Evolutionary conservation across 805 yeast genomes (phyloP), one percentile per base, ranked within the genome.

Genomic region (Saccharomycopsis malanga): DNA sequence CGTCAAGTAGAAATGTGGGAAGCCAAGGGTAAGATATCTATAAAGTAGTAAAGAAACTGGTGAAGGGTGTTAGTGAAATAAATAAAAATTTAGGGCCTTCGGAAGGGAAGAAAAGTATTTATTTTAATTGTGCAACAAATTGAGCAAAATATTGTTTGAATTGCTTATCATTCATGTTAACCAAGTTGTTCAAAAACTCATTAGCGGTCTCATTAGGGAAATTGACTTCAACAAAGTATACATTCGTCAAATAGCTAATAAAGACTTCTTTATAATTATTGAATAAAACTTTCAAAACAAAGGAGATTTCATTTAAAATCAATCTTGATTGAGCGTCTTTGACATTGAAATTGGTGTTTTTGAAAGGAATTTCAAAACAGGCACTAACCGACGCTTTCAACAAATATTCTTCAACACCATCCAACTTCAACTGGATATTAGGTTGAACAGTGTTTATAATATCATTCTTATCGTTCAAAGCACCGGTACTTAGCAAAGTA

Each of bases 251-350:
- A 59, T 78, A 84, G 46, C 64, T 67, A 20, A 76, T 64, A 56
- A 82, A 67, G 21, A 64, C 68, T 25, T 62, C 67, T 10, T 76
- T 69, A 53, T 72, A 74, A 24, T 67, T 71, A 4, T 67, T 68
- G 53, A 70, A 81, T 52, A 85, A 69, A 2, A 83, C 72, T 55
- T 78, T 83, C 60, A 89, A 74, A 20, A 87, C 66, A 38, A 77
- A 68, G 1, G 93, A 77, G 12, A 86, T 69, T 58, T 91, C 98
- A 54, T 79, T 76, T 1, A 87, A 81, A 34, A 85, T 72, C 50
- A 81, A 72, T 57, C 91, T 73, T 54, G 75, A 77, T 60, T 86
- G 89, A 3, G 95, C 95, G 61, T 88, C 96, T 54, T 78, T 77
- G 42, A 80, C 67, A 58, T 82, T 77, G 56, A 82, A 80, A 32